Base-by-base conservation (phyloP, 2,329 filamentous ascomycete species). In the Diaporthe helianthi region DNA sequence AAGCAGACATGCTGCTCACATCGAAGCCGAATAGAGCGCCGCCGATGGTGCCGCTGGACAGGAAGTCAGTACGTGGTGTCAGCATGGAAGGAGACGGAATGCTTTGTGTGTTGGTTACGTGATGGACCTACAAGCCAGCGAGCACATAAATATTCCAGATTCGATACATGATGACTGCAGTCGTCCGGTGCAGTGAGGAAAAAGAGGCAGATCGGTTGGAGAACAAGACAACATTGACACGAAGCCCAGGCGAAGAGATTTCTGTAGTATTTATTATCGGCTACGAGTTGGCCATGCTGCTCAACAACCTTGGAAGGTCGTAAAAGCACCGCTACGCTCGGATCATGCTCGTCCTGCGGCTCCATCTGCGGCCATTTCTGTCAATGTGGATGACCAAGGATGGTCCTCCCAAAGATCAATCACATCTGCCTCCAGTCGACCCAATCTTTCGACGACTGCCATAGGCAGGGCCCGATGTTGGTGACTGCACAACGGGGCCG, bases 21-120 rank as follows among this genome's bases (percentile, higher is more conserved):
- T 94, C 92, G 77, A 94, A 94, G 74, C 92, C 92, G 75, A 94
- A 93, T 31, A 93, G 83, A 29, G 86, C 88, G 77, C 91, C 91
- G 73, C 90, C 90, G 82, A 84, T 49, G 8, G 36, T 60, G 67
- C 70, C 70, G 52, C 65, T 67, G 41, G 19, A 26, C 15, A 38
- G 3, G 13, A 29, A 17, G 41, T 67, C 65, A 67, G 52, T 31
- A 49, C 36, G 38, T 15, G 29, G 2, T 29, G 26, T 9, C 8
- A 29, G 6, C 15, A 49, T 5, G n/a, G 9, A 33, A 29, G 29
- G 15, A 6, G 7, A 7, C 19, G 38, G 15, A n/a, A 7, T 8
- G 36, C 5, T 46, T 2, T 12, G 13, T n/a, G 5, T 7, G 17
- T 26, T 12, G 13, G 17, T 9, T 17, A 38, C 8, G 26, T 26